Conservation (phyloP, 352 stramenopile species). For the Phytopythium montanum region DNA sequence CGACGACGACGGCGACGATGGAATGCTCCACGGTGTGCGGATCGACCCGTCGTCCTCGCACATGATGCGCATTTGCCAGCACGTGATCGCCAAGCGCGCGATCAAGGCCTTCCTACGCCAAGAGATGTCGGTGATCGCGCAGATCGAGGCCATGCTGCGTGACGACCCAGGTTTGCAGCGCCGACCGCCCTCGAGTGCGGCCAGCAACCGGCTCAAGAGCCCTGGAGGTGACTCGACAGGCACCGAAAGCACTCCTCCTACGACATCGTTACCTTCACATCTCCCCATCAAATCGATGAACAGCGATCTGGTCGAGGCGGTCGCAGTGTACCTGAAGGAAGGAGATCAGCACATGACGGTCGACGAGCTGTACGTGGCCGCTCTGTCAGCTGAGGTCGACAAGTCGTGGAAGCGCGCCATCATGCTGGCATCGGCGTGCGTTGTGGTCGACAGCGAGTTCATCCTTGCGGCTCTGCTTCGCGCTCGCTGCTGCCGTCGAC, state of each 20-base stretch:
- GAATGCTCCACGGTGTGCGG: constrained; percentile 16
- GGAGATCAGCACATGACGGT: constrained; percentile 56
- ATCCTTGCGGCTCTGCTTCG: constrained; percentile 52
- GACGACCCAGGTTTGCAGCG: constrained; percentile 44
- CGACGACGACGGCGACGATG: constrained; percentile 12
- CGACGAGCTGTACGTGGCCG: constrained; percentile 58
- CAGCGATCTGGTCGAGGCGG: constrained; percentile 36
- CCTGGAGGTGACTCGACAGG: background rate
- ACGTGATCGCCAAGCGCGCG: constrained; percentile 67
- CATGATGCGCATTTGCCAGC: constrained; percentile 65
- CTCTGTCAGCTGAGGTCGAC: constrained; percentile 42
- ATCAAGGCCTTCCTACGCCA: constrained; percentile 61
- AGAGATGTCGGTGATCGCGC: constrained; percentile 57
- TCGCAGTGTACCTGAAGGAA: constrained; percentile 46
- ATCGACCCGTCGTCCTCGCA: constrained; percentile 54
- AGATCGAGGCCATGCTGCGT: constrained; percentile 41
- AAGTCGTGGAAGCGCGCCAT: constrained; percentile 73
- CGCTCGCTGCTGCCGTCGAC: constrained; percentile 58
- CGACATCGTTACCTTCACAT: background rate
- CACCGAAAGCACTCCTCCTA: background rate
- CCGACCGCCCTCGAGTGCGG: constrained; percentile 6
- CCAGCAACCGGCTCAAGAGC: background rate
- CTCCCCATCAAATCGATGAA: constrained; percentile 45
- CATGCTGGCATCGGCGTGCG: constrained; percentile 61
- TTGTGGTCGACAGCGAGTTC: constrained; percentile 64